Evolutionary conservation across 75 land plant genomes (phyloP).

Genomic region (Pinus tabuliformis): DNA sequence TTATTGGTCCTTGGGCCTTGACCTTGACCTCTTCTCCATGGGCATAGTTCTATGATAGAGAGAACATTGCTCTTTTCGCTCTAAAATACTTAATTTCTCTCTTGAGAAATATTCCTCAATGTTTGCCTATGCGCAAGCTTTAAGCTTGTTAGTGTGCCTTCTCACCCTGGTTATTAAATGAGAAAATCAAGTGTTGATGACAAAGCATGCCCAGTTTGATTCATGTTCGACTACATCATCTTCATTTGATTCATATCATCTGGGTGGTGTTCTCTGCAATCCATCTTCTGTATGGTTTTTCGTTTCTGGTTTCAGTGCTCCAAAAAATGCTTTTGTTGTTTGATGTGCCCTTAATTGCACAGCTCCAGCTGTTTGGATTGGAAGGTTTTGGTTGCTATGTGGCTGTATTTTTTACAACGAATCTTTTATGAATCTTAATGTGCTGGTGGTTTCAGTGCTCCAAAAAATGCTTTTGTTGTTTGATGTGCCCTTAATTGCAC

Average conservation of each 20-base stretch:
- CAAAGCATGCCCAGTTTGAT: neutral
- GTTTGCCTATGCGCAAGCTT: neutral
- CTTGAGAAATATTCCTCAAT: no score
- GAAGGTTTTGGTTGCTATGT: neutral
- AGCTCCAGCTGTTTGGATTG: neutral
- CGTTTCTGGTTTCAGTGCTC: neutral
- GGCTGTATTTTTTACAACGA: neutral
- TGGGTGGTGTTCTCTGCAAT: no score
- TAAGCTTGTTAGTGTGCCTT: neutral
- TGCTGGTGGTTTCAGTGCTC: neutral
- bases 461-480: no score
- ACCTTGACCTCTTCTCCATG: no score
- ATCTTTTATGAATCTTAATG: neutral
- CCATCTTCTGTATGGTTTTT: neutral
- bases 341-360: no score
- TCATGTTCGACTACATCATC: neutral
- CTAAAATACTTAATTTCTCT: neutral
- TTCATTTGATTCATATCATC: neutral
- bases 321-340: no score
- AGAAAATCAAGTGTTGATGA: neutral
- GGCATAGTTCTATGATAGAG: no score
- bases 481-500: no score
- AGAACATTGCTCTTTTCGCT: no score
- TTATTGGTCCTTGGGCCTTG: no score
- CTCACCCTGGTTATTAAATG: neutral